Evolutionary conservation across 371 early-diverging fungal genomes (phyloP), one percentile per base, ranked within the genome.

Genomic region (Mucor racemosus): DNA sequence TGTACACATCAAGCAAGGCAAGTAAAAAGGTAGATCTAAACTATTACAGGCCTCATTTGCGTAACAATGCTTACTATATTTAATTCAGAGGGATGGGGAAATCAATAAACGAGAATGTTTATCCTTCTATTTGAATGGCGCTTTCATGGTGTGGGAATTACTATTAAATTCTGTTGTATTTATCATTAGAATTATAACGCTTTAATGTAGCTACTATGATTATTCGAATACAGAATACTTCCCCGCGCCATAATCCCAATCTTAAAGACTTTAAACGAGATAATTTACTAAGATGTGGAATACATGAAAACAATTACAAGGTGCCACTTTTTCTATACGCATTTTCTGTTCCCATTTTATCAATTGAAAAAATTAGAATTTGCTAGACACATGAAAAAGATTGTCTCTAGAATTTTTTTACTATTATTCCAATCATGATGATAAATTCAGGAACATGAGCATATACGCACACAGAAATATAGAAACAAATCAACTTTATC

Each of bases 81-180:
- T 46, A 17, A 19, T 17, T 17, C 19, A 46, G 17, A 46, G 10
- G 17, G 9, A 46, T 46, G 46, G 46, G 46, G 19, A 46, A 46
- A 8, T 17, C 46, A 46, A 4, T 46, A 17, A 46, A 46, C 8
- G n/a, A 46, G 19, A 46, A 17, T n/a, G 46, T 46, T 46, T 46
- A 46, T 10, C n/a, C 36, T 33, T 31, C 41, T 26, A 41, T 59
- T 59, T 31, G 60, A 59, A 41, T 59, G 26, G 60, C 60, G 42
- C 26, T 57, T 57, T 35, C 58, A 58, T 58, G 26, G n/a, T 26
- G 42, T 59, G 46, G 46, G 46, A 46, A 19, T 31, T 33, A 6
- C 19, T 46, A 46, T 46, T 19, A 19, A 46, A 17, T 40, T 42
- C 33, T 59, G 44, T 26, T 26, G n/a, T 39, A 15, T 42, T 59